Conservation (phyloP, 2,329 filamentous ascomycete genomes). For the Neonectria coccinea region DNA sequence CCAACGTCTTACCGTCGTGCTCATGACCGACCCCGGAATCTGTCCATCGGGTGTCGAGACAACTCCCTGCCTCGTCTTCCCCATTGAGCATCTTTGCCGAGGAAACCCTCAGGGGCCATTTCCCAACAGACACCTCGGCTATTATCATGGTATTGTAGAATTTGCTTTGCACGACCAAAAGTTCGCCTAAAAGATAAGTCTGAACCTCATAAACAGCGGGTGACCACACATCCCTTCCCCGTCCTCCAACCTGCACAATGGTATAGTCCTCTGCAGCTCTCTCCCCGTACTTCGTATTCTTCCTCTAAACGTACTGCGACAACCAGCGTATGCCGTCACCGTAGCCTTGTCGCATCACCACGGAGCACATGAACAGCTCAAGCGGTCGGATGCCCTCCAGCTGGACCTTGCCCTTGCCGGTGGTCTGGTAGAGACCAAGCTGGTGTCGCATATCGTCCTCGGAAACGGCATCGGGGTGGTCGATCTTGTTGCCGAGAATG, state of each 20-base stretch:
- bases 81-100: constrained; percentile 16
- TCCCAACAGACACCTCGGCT: constrained; percentile 22
- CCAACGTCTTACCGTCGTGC: background rate
- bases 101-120: constrained; percentile 8
- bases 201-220: constrained; percentile 49
- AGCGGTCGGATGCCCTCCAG: constrained; percentile 93
- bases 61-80: constrained; percentile 17
- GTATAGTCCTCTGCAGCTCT: constrained; percentile 37
- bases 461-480: constrained; percentile 93
- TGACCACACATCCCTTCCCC: constrained; percentile 39
- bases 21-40: constrained; percentile 17
- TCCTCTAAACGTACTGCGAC: constrained; percentile 85
- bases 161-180: constrained; percentile 51
- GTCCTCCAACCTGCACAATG: constrained; percentile 34
- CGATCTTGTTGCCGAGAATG: constrained; percentile 98
- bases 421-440: constrained; percentile 94
- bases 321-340: constrained; percentile 92
- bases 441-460: constrained; percentile 95
- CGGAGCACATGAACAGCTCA: constrained; percentile 99
- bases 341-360: constrained; percentile 97
- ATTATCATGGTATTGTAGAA: constrained; percentile 42
- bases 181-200: constrained; percentile 53
- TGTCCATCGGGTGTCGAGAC: constrained; percentile 1
- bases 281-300: constrained; percentile 11
- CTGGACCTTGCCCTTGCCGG: constrained; percentile 93